Base-by-base conservation (phyloP, 345 rosid genomes). In the Trapa incisa region DNA sequence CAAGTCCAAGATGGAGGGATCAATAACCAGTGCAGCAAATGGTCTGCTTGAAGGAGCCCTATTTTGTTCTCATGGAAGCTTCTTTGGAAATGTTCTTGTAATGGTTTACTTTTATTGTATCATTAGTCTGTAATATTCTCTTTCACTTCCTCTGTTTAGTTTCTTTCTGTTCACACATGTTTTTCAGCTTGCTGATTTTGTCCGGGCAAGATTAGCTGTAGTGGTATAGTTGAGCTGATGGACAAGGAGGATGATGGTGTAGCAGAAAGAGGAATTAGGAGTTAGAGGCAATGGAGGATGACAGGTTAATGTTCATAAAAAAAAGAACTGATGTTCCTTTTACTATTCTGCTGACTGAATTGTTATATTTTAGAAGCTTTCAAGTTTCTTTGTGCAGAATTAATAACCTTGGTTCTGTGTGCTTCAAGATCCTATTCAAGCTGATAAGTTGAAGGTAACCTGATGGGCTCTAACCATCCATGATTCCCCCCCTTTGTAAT, bases 1-100 rank as follows among this genome's bases (percentile, higher is more conserved):
- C 83, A 12, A 89, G 98, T 75, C 98, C 98, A 60, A 80, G 83
- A 77, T 87, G 96, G 96, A 86, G 85, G 73, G 81, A 76, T 71
- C 83, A 83, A 47, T 73, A 38, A 42, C 61, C 37, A 36, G 45
- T 22, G 61, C n/a, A 45, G 58, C 69, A 52, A 45, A 2, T 22
- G 29, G 29, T 11, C 48, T 45, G 48, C 13, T 11, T 45, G 48
- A 45, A 11, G 48, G 48, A 45, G 48, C 48, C 48, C 48, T 45
- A 41, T 3, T 13, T 33, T 15, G 2, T 47, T 37, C 36, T 67
- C 33, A 32, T 1, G 2, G 43, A 22, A 37, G 35, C 0, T 37
- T 67, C 4, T 32, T 5, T 13, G 6, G 15, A 32, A 47, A 47
- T 32, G 42, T 35, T 4, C 32, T 52, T 50, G 37, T 47, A 50